Evolutionary conservation across 768 basidiomycete genomes (phyloP).

Genomic region (Mycena albidolilacea): DNA sequence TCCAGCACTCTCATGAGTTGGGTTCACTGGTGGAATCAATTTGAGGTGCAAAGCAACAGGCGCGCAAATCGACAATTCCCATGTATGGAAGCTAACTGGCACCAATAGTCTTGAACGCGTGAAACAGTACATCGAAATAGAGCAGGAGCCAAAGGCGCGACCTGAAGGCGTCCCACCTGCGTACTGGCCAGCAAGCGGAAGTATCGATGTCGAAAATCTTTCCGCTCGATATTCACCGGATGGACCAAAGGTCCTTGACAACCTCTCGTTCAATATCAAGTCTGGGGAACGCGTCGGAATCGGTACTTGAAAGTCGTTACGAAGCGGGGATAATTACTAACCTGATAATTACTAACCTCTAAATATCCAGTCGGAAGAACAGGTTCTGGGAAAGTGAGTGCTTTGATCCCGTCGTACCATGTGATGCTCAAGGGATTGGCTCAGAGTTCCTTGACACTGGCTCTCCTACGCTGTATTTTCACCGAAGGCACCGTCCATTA

Average conservation of each 20-base stretch:
- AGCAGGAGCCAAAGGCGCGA: conserved; percentile 54
- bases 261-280: conserved; percentile 55
- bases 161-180: conserved; percentile 58
- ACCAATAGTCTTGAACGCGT: conserved; percentile 44
- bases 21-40: conserved; percentile 42
- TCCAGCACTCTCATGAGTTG: conserved; percentile 58
- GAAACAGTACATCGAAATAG: conserved; percentile 55
- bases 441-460: conserved; percentile 56
- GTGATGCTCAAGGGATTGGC: background rate
- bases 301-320: conserved; percentile 30
- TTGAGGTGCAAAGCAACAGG: conserved; percentile 47
- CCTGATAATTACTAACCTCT: background rate
- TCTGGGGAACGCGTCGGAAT: conserved; percentile 65
- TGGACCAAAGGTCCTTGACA: conserved; percentile 24
- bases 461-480: conserved; percentile 59
- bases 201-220: conserved; percentile 57
- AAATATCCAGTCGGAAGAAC: conserved; percentile 43
- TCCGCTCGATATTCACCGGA: conserved; percentile 56
- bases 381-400: conserved; percentile 40
- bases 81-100: conserved; percentile 53
- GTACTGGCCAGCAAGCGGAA: conserved; percentile 65
- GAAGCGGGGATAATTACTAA: background rate
- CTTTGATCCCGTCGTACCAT: background rate
- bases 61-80: conserved; percentile 23
- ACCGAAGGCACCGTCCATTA: conserved; percentile 50